Evolutionary conservation across 148 eudicot genomes (phyloP).

Genomic region (Camellia granthamiana): DNA sequence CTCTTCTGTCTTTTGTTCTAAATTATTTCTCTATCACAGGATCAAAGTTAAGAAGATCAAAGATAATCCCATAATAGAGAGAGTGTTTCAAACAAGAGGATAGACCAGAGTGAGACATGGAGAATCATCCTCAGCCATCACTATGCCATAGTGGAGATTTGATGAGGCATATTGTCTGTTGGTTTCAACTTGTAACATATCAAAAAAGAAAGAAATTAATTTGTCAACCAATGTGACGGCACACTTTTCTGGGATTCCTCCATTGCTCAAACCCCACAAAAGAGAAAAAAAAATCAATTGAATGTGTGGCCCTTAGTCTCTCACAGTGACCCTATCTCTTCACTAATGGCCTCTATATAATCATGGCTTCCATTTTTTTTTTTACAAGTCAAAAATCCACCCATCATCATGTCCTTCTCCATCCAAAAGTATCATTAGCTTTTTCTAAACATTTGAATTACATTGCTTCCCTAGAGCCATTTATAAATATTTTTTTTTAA

Average conservation of each 20-base stretch:
- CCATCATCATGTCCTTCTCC: neutral
- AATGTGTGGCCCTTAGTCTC: neutral
- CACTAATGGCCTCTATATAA: neutral
- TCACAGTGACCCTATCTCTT: neutral
- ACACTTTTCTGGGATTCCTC: slow-evolving; percentile 5
- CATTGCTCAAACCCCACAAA: slow-evolving; percentile 2
- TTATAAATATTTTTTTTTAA: too few species aligned
- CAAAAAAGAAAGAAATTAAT: neutral
- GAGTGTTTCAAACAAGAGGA: too few species aligned
- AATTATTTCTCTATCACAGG: too few species aligned
- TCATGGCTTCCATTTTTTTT: slow-evolving; percentile 7
- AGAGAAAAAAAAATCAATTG: neutral
- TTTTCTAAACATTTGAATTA: neutral
- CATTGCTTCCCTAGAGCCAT: too few species aligned
- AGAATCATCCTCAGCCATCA: too few species aligned
- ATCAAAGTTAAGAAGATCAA: too few species aligned
- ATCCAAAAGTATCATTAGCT: neutral
- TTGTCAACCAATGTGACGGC: slow-evolving; percentile 7
- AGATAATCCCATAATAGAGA: too few species aligned
- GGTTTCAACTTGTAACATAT: neutral
- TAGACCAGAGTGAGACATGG: too few species aligned
- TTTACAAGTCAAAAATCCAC: neutral
- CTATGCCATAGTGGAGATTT: neutral
- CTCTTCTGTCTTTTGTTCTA: too few species aligned
- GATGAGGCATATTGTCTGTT: neutral